phyloP scores from a whole-genome alignment of 148 eudicot species.

The Heliosperma pusillum region DNA sequence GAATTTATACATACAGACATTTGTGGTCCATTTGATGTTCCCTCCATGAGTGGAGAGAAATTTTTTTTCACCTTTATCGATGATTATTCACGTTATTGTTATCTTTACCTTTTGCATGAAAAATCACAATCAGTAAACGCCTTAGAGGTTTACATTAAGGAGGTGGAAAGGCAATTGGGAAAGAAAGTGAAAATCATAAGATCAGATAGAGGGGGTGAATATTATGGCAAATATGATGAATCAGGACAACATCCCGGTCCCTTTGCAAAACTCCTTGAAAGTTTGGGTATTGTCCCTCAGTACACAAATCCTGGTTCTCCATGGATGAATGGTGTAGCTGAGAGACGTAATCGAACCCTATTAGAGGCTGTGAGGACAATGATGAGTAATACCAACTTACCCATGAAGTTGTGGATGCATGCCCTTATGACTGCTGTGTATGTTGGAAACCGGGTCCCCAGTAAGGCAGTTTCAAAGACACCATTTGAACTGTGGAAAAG shows the following conservation, averaged over 20 bases:
- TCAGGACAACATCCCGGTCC: background rate
- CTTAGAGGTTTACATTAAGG: constrained; percentile 10
- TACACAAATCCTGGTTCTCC: too few species aligned
- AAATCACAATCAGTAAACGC: constrained; percentile 16
- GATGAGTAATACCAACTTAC: too few species aligned
- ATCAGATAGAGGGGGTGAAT: constrained; percentile 16
- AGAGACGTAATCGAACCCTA: too few species aligned
- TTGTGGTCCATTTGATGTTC: constrained; percentile 2
- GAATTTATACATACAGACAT: too few species aligned
- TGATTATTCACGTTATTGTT: background rate
- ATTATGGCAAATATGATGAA: too few species aligned
- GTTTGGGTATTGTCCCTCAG: constrained; percentile 6
- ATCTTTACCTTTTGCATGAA: constrained; percentile 13
- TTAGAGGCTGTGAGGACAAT: too few species aligned
- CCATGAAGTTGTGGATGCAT: too few species aligned
- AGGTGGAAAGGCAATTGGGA: constrained; percentile 8
- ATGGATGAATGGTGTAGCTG: too few species aligned
- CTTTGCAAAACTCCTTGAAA: background rate
- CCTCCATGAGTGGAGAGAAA: background rate
- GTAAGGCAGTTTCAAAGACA: too few species aligned
- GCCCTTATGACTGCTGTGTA: too few species aligned
- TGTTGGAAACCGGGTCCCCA: too few species aligned
- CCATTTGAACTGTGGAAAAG: too few species aligned
- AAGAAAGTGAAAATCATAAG: constrained; percentile 22
- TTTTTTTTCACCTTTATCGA: constrained; percentile 19